These are phyloP conservation scores for Eutrema yunnanense DNA, from an alignment of 345 rosid species.

Conservation along the genomic window DNA sequence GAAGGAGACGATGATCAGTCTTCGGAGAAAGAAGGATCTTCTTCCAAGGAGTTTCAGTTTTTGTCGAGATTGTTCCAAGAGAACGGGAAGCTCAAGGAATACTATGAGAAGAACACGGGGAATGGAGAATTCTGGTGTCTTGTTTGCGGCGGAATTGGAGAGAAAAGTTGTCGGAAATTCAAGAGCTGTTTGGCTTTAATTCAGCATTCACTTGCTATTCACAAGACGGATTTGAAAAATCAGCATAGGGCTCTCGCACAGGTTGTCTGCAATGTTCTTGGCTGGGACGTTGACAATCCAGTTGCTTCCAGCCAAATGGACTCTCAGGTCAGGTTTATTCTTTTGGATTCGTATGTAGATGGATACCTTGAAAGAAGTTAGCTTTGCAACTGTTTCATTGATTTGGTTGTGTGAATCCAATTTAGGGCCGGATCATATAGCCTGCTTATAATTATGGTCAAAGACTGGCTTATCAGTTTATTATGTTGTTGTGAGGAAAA, in stretches of 20 bases:
- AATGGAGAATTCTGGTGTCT: constrained; percentile 57
- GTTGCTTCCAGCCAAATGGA: constrained; percentile 23
- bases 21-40: constrained; percentile 8
- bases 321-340: constrained; percentile 9
- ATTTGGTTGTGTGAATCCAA: neutral
- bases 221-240: constrained; percentile 44
- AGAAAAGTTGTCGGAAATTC: constrained; percentile 39
- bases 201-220: constrained; percentile 48
- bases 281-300: constrained; percentile 53
- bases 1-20: constrained; percentile 29
- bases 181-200: constrained; percentile 55
- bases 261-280: constrained; percentile 69
- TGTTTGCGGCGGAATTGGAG: constrained; percentile 55
- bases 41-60: constrained; percentile 39
- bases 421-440: neutral
- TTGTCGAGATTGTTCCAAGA: constrained; percentile 41
- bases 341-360: neutral
- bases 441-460: neutral
- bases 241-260: constrained; percentile 67
- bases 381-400: neutral
- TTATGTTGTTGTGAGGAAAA: neutral
- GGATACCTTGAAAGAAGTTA: neutral
- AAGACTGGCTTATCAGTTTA: neutral
- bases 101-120: constrained; percentile 45
- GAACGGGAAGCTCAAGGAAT: constrained; percentile 46